A percentile compares a stretch with the other conserved stretches of the same genome.
These are phyloP conservation scores for Kuraishia cidri DNA, from an alignment of 805 yeast species.

Conservation along the genomic window DNA sequence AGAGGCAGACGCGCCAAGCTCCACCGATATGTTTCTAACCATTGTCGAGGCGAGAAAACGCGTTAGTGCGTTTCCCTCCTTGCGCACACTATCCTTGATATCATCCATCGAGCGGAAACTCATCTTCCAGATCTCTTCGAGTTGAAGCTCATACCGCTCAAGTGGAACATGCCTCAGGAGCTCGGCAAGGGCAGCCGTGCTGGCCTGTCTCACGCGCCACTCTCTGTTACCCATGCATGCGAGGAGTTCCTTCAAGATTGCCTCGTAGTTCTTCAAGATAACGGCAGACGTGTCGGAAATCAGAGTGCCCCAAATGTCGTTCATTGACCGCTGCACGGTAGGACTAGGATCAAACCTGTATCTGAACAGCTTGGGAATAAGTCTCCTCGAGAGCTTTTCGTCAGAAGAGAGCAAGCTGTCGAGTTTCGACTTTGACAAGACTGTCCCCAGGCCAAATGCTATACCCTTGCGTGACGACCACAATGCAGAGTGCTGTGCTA, in stretches of 20 bases:
- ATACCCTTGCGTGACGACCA: constrained; percentile 94
- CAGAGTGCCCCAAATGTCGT: constrained; percentile 76
- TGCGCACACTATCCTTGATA: constrained; percentile 86
- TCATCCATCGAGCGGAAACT: constrained; percentile 89
- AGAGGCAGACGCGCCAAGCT: constrained; percentile 11
- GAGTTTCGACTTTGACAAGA: constrained; percentile 70
- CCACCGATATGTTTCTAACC: constrained; percentile 44
- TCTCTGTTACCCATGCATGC: constrained; percentile 70
- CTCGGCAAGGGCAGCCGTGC: constrained; percentile 63
- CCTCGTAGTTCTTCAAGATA: constrained; percentile 41
- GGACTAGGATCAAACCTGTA: constrained; percentile 80
- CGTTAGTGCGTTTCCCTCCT: constrained; percentile 66
- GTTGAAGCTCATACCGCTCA: constrained; percentile 35
- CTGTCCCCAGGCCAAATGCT: constrained; percentile 87
- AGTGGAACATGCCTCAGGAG: constrained; percentile 54
- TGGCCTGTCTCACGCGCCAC: constrained; percentile 91
- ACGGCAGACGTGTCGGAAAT: constrained; percentile 50
- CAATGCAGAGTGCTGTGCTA: constrained; percentile 77
- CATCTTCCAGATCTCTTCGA: constrained; percentile 78
- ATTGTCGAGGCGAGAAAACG: constrained; percentile 55
- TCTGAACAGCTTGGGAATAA: constrained; percentile 77
- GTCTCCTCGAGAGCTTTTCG: constrained; percentile 39
- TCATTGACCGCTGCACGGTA: constrained; percentile 75
- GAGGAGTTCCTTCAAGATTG: constrained; percentile 57
- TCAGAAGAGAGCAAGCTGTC: constrained; percentile 52